These are phyloP conservation scores for Penicillium cinerascens DNA, from an alignment of 495 filamentous ascomycete species.

Conservation along the genomic window DNA sequence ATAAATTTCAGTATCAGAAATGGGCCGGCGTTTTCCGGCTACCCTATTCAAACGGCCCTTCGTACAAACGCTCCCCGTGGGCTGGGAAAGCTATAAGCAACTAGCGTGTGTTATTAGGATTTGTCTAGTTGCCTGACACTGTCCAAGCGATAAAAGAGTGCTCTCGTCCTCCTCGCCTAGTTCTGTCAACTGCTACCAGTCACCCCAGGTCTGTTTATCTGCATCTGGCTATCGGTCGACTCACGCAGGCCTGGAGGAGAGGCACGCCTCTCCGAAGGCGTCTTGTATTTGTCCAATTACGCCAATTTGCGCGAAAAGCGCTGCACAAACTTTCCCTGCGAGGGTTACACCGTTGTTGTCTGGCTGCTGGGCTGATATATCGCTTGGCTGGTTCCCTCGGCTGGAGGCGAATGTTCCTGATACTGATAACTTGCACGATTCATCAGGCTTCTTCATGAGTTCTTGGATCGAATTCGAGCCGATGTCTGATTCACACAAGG, in stretches of 20 bases:
- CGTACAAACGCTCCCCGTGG: conserved; percentile 15
- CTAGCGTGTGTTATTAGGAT: conserved; percentile 11
- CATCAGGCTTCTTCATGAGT: conserved; percentile 2
- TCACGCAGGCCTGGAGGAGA: conserved; percentile 11
- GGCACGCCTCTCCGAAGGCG: conserved; percentile 8
- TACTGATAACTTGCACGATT: neutral
- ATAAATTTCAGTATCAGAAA: conserved; percentile 8
- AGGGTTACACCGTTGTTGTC: conserved; percentile 18
- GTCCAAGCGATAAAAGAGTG: neutral
- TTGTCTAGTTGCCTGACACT: neutral
- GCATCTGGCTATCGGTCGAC: conserved; percentile 6
- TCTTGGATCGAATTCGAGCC: conserved; percentile 7
- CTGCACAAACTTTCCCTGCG: conserved; percentile 3
- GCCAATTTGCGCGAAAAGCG: neutral
- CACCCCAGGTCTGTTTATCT: conserved; percentile 14
- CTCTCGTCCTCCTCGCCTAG: neutral
- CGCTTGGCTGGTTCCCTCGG: neutral
- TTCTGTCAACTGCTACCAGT: neutral
- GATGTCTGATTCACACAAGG: conserved; percentile 19
- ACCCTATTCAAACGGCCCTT: conserved; percentile 18
- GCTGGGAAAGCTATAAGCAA: conserved; percentile 2
- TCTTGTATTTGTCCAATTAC: conserved; percentile 14
- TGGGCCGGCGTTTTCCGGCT: conserved; percentile 17
- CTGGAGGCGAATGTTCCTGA: neutral
- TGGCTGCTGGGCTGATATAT: conserved; percentile 18